Evolutionary conservation across 352 stramenopile species (phyloP), one percentile per base, ranked within the genome.

Genomic region (Globisporangium solare): DNA sequence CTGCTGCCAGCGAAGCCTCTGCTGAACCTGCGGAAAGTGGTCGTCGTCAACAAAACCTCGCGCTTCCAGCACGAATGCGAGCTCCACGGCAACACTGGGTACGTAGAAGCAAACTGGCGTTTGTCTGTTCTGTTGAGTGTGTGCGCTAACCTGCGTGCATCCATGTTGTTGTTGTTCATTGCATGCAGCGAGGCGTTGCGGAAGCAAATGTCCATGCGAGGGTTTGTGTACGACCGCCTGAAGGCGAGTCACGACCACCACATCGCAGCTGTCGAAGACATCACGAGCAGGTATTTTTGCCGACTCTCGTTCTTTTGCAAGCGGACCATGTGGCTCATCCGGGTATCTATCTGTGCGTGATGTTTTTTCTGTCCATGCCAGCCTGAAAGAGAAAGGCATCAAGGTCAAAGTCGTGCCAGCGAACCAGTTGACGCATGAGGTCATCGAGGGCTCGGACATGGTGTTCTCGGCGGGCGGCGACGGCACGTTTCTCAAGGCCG

Each of bases 121-220:
- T 35, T 35, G 27, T 35, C 27, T 50, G 45, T 47, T 32, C n/a
- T n/a, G 12, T 45, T 35, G 13, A 24, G 14, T 58, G 18, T 42
- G 14, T 58, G 18, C 40, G 42, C 6, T 50, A 52, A 46, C 10
- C 15, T 46, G 42, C 60, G 3, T 59, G 47, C 49, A 22, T 46
- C 66, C 27, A 17, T 68, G 15, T n/a, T 51, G 24, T n/a, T 51
- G 24, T 35, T 20, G 13, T 27, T 27, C 24, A 27, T 42, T 11
- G 68, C 54, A 50, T 60, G 15, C 45, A 93, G 82, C n/a, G 85
- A 95, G 64, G 83, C 81, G 20, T 60, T 95, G 46, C 79, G 84
- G 22, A 95, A 95, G 73, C 83, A 95, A 71, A 93, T 95, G 85
- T 95, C 85, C 2, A 92, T 95, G 85, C 81, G 85, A 54, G 85